phyloP scores from a whole-genome alignment of 371 early-diverging fungal genomes.

The Rhizopus sp. region DNA sequence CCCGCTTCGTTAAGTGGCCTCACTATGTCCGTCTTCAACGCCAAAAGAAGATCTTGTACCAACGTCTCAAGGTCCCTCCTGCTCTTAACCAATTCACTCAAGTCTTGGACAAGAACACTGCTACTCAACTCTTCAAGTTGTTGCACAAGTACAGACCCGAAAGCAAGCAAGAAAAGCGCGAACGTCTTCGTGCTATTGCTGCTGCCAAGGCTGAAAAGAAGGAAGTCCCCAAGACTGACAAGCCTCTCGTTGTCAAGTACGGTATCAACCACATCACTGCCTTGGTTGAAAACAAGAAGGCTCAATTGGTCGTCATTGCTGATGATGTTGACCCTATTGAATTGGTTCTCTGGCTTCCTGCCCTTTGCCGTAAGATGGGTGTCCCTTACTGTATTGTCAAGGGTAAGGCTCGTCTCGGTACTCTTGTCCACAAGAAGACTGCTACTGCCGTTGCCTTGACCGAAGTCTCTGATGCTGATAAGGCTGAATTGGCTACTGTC shows the following conservation, averaged over 20 bases:
- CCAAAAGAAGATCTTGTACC: slow-evolving; percentile 95
- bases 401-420: slow-evolving; percentile 97
- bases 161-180: slow-evolving; percentile 94
- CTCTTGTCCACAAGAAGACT: slow-evolving; percentile 99
- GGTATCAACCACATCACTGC: slow-evolving; percentile 99
- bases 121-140: slow-evolving; percentile 96
- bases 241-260: slow-evolving; percentile 97
- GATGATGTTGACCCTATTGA: slow-evolving; percentile 99
- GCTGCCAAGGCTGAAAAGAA: slow-evolving; percentile 72
- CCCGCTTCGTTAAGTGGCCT: slow-evolving; percentile 98
- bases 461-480: slow-evolving; percentile 96
- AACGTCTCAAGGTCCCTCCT: slow-evolving; percentile 99
- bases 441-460: slow-evolving; percentile 96
- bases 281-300: slow-evolving; percentile 98
- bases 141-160: slow-evolving; percentile 99
- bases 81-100: slow-evolving; percentile 99
- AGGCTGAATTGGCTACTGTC: slow-evolving; percentile 85
- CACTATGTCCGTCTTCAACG: slow-evolving; percentile 96
- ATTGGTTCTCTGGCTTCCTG: slow-evolving; percentile 98
- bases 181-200: slow-evolving; percentile 72
- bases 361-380: slow-evolving; percentile 99
- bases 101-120: slow-evolving; percentile 96
- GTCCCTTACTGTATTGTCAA: slow-evolving; percentile 99
- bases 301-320: slow-evolving; percentile 98
- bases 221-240: slow-evolving; percentile 87